Base-by-base conservation (phyloP, 768 basidiomycete species). In the Tephrocybe rancida region DNA sequence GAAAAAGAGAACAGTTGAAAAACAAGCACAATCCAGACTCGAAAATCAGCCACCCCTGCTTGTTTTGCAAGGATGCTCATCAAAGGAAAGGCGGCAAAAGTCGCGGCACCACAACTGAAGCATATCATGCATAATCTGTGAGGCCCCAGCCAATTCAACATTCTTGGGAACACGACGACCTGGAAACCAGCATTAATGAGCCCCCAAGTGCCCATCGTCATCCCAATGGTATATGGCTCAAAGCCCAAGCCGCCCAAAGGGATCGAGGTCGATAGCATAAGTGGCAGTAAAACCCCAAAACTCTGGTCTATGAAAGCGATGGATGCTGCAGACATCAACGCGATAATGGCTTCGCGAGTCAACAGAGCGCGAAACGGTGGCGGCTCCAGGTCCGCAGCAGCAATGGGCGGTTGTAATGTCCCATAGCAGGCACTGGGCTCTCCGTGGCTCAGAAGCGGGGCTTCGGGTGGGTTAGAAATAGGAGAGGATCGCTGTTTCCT, bases 221-320 rank as follows among this genome's bases (percentile, higher is more conserved):
- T 61, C 2, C 80, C 81, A n/a, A 82, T 82, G 13, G 52, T 52
- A 19, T 68, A 61, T 3, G 81, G 80, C 0, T 68, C 19, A 8
- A 81, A 62, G 11, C 70, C 75, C 38, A 78, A 61, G 0, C 81
- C 79, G 14, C 79, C 79, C 11, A 73, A 61, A 24, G 65, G 64
- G 16, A 75, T 61, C 0, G 82, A 75, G 3, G 75, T 73, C 29
- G 76, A 66, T 50, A 72, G 72, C 60, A 82, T 76, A 22, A 83
- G 61, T 0, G 83, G 82, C 0, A 70, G 19, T 18, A 84, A 67
- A 5, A 70, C 72, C 21, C 61, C 43, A 49, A 72, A 52, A 6
- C 70, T 61, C 26, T 76, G 73, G 24, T 80, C 78, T 9, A 77
- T 58, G 19, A 84, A 71, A 7, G 70, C 69, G 9, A 82, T 64